Evolutionary conservation across 2,329 filamentous ascomycete species (phyloP).

Genomic region (Hypoxylon sp.): DNA sequence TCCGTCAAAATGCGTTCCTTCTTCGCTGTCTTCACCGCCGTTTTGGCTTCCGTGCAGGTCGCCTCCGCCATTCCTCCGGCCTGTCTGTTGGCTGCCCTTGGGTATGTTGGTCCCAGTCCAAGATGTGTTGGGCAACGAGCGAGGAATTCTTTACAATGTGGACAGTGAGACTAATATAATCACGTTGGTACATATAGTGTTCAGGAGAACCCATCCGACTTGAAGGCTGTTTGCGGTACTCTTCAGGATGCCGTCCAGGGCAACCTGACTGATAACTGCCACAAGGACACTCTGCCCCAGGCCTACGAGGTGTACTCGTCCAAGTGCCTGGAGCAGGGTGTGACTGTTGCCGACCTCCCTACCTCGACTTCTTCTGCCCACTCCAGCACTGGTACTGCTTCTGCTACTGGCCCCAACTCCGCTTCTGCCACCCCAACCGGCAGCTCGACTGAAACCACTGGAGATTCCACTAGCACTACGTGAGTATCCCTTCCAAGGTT

Average conservation of each 20-base stretch:
- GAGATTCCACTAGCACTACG: constrained; percentile 36
- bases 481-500: constrained; percentile 30
- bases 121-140: neutral
- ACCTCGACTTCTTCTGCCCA: constrained; percentile 37
- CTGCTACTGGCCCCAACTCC: constrained; percentile 30
- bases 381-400: constrained; percentile 38
- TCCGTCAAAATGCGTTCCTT: constrained; percentile 44
- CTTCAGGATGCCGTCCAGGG: constrained; percentile 48
- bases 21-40: constrained; percentile 41
- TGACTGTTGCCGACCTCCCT: constrained; percentile 42
- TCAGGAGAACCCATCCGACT: constrained; percentile 43
- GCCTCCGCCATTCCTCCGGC: constrained; percentile 43
- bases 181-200: constrained; percentile 26
- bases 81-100: constrained; percentile 46
- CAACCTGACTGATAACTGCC: constrained; percentile 44
- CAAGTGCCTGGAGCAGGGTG: constrained; percentile 44
- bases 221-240: constrained; percentile 55
- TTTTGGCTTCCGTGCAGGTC: constrained; percentile 41
- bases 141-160: constrained; percentile 3
- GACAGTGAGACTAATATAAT: constrained; percentile 21
- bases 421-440: constrained; percentile 36
- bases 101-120: constrained; percentile 36
- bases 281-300: constrained; percentile 35
- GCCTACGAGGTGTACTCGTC: constrained; percentile 46
- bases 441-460: constrained; percentile 21